Evolutionary conservation across 1,284 basidiomycete genomes (phyloP), one percentile per base, ranked within the genome.

Genomic region (Neolentinus lepideus): DNA sequence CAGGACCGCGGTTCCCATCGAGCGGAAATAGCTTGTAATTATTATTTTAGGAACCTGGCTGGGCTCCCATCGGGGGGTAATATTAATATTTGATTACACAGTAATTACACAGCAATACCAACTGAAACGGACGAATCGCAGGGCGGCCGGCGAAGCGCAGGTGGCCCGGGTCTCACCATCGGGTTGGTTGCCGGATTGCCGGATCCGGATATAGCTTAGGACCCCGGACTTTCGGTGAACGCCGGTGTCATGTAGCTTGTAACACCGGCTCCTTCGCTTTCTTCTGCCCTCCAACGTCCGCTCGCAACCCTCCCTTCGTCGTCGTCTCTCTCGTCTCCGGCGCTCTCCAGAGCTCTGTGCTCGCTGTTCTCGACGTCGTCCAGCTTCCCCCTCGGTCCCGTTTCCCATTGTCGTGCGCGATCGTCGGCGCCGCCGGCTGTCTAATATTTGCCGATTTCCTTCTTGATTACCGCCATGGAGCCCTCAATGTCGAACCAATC

Each of bases 181-280:
- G 38, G 38, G 16, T 43, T 43, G 38, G 38, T 43, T 43, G 38
- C 38, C 38, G 38, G 38, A 43, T 6, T 43, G 38, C 38, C 38
- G 38, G 38, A 43, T 9, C 33, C 38, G 38, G 38, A 43, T 43
- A 43, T 43, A 43, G 38, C 16, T 16, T 43, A 43, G 38, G 38
- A 43, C 38, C 38, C 38, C 38, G 38, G 38, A 43, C 38, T 43
- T 43, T 43, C 38, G 38, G 38, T 43, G 38, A 43, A 43, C 38
- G 38, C 38, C 38, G 38, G 38, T 43, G 8, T 6, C 8, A 43
- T 43, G 38, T 43, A 43, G 6, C 38, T 43, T 43, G 38, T 43
- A 43, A 43, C 33, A 35, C 38, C 38, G 38, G 38, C 38, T 16
- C 38, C 38, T 8, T 43, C 38, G 38, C 38, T 43, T 43, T 43